Evolutionary conservation across 1,284 basidiomycete genomes (phyloP).

Genomic region (Athelia sp.): DNA sequence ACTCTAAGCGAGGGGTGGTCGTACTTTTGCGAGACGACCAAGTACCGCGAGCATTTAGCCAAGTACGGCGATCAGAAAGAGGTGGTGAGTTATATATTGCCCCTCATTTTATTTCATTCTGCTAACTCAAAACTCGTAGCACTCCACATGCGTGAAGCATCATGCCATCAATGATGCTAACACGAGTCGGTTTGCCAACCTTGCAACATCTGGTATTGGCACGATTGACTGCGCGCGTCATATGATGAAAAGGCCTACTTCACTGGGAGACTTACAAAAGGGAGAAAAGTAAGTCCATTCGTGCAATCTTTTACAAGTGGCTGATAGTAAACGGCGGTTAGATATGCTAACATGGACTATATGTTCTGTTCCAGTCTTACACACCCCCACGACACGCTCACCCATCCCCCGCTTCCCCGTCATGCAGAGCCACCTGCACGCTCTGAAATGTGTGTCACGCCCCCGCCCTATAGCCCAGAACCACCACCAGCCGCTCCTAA

Average conservation of each 20-base stretch:
- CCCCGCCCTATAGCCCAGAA: not conserved
- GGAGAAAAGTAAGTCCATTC: conserved; percentile 1
- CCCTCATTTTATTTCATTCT: not conserved
- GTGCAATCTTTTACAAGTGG: not conserved
- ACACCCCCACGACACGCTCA: conserved; percentile 1
- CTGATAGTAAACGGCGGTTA: not conserved
- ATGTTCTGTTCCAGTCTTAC: conserved; percentile 1
- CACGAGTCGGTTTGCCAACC: not conserved
- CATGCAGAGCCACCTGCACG: not conserved
- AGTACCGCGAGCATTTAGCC: conserved; percentile 2
- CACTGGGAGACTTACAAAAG: not conserved
- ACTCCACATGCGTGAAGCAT: conserved; percentile 1
- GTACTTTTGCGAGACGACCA: conserved; percentile 8
- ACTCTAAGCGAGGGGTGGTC: conserved; percentile 6
- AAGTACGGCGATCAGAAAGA: conserved; percentile 7
- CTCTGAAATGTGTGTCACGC: not conserved
- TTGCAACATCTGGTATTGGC: not conserved
- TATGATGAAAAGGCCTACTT: not conserved
- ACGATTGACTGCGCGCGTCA: not conserved
- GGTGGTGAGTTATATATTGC: conserved; percentile 6
- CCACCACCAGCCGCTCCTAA: not conserved
- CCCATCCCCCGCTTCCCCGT: not conserved
- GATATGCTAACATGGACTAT: conserved; percentile 10
- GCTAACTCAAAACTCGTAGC: conserved; percentile 5
- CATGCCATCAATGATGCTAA: conserved; percentile 1